Evolutionary conservation across 495 filamentous ascomycete species (phyloP).

Genomic region (Aspergillus diversus): DNA sequence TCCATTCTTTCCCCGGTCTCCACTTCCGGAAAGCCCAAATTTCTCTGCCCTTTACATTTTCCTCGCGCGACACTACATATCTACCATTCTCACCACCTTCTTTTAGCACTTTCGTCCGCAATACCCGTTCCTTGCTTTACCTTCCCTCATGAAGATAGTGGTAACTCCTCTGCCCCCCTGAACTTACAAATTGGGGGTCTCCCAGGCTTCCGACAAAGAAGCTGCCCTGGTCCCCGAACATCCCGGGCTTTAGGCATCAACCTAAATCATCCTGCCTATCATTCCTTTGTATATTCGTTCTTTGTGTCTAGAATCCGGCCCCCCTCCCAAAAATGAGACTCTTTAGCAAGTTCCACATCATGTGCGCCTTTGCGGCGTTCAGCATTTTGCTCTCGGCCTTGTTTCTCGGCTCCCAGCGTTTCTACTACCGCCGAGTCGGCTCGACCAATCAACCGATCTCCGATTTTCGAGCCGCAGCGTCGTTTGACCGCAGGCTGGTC

Average conservation of each 20-base stretch:
- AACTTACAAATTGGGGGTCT: neutral
- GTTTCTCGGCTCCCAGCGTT: constrained; percentile 34
- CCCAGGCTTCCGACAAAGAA: constrained; percentile 12
- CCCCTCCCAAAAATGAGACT: constrained; percentile 32
- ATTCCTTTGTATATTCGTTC: constrained; percentile 17
- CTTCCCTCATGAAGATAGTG: no score
- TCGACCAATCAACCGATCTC: constrained; percentile 19
- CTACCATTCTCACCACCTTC: neutral
- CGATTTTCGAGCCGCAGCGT: constrained; percentile 27
- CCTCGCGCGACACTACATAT: constrained; percentile 8
- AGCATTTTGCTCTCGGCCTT: constrained; percentile 41
- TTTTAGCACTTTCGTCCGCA: neutral
- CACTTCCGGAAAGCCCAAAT: neutral
- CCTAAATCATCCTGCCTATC: constrained; percentile 10
- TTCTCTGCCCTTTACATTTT: neutral
- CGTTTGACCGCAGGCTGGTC: constrained; percentile 44
- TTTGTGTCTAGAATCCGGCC: constrained; percentile 21
- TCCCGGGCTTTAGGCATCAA: constrained; percentile 14
- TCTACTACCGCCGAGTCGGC: constrained; percentile 31
- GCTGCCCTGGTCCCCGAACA: constrained; percentile 9
- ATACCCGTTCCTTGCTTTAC: neutral
- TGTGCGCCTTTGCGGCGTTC: constrained; percentile 37
- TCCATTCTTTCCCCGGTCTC: neutral
- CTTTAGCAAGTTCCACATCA: constrained; percentile 39
- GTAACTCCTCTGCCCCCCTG: no score